These are phyloP conservation scores for Penicillium malachiteum DNA, from an alignment of 495 filamentous ascomycete genomes.

Conservation along the genomic window DNA sequence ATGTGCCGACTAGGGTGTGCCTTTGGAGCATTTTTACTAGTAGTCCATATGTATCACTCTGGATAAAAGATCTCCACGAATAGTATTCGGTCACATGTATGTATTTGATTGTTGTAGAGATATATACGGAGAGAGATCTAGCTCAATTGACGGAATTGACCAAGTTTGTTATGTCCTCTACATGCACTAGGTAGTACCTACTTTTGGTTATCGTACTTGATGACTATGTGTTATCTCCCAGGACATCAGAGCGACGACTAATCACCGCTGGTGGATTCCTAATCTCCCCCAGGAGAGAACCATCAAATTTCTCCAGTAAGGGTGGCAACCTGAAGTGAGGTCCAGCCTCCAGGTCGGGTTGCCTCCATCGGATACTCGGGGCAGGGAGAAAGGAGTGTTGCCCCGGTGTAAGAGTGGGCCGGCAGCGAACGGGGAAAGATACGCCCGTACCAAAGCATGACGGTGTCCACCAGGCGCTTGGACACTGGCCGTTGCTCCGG, in stretches of 20 bases:
- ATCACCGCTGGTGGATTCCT: slow-evolving; percentile 1
- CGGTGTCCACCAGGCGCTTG: slow-evolving; percentile 19
- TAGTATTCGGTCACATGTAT: no score
- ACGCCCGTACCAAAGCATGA: slow-evolving; percentile 22
- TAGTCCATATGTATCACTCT: no score
- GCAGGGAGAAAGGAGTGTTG: slow-evolving; percentile 25
- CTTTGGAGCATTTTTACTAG: no score
- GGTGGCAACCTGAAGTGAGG: slow-evolving; percentile 2
- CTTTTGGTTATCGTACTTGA: no score
- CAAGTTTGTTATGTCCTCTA: no score
- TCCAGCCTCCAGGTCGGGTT: not conserved
- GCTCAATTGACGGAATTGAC: no score
- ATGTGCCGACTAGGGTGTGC: no score
- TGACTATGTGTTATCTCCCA: no score
- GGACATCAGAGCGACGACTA: not conserved
- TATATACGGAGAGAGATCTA: no score
- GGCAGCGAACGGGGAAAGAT: slow-evolving; percentile 25
- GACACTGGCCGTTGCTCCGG: slow-evolving; percentile 25
- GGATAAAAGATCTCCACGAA: no score
- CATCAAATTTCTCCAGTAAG: not conserved
- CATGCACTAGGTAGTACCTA: no score
- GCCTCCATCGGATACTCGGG: slow-evolving; percentile 24
- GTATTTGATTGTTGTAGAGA: no score
- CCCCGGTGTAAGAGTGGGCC: slow-evolving; percentile 24
- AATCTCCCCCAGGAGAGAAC: slow-evolving; percentile 1